Conservation (phyloP, 2,329 filamentous ascomycete genomes). For the Diaporthe humulicola region DNA sequence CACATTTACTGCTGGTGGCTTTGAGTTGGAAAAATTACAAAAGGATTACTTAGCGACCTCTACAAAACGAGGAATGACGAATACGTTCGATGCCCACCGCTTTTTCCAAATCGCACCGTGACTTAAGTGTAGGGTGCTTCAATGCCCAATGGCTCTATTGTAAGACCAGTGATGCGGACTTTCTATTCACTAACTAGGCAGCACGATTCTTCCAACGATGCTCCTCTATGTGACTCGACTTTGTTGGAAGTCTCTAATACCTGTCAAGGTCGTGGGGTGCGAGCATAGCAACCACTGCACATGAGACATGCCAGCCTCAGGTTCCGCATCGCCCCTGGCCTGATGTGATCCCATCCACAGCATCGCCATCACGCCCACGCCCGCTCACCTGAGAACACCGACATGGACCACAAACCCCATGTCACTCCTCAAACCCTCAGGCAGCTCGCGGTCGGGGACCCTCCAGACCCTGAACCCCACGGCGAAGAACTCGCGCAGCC, state of each 20-base stretch:
- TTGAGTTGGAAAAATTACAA: background rate
- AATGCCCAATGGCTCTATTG: background rate
- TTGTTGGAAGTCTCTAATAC: background rate
- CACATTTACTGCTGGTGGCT: slow-evolving; percentile 1
- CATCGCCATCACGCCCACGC: background rate
- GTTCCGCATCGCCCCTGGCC: background rate
- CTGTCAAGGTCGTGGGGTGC: no score
- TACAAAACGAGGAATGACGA: slow-evolving; percentile 23
- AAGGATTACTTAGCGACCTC: slow-evolving; percentile 29
- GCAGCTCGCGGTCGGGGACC: slow-evolving; percentile 74
- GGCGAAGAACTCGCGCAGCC: slow-evolving; percentile 76
- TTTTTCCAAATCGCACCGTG: background rate
- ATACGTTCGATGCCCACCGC: background rate
- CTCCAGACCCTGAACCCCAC: slow-evolving; percentile 81
- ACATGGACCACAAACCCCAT: slow-evolving; percentile 88
- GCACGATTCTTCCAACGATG: background rate
- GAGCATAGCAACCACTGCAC: background rate
- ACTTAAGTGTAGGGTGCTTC: background rate
- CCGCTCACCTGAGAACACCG: slow-evolving; percentile 65
- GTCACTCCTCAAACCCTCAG: slow-evolving; percentile 68
- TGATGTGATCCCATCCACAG: background rate
- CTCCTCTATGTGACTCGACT: background rate
- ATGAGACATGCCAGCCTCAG: background rate
- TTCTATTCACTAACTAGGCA: background rate
- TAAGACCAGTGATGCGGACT: background rate